Percentiles rank a stretch among this genome's conserved stretches.
Conservation (phyloP, 108 stramenopile species). For the Mediolabrus comicus region DNA sequence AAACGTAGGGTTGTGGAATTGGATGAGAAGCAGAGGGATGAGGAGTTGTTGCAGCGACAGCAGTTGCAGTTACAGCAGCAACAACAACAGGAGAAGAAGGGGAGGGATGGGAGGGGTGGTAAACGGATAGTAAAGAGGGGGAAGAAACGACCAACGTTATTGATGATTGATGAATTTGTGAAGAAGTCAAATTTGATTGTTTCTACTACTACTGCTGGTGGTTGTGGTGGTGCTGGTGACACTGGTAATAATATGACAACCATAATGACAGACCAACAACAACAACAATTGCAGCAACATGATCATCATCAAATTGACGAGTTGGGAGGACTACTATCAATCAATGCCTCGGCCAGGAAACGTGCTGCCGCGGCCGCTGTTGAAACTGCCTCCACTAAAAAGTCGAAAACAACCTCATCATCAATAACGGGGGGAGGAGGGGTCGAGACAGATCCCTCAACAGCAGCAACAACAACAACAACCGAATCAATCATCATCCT, state of each 20-base stretch:
- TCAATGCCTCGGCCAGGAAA: no score
- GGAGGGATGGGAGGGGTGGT: not conserved
- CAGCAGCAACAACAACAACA: not conserved
- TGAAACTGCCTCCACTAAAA: not conserved
- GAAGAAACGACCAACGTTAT: not conserved
- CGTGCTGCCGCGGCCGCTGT: no score
- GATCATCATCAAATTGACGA: not conserved
- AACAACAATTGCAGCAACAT: not conserved
- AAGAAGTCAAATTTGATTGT: not conserved
- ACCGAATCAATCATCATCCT: conserved; percentile 1
- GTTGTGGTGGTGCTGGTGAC: not conserved
- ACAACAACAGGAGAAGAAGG: not conserved
- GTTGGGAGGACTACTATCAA: not conserved
- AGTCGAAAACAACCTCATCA: not conserved
- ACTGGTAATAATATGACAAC: not conserved
- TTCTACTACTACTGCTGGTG: not conserved
- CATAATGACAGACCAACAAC: not conserved
- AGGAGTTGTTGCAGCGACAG: not conserved
- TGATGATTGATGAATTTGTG: conserved; percentile 2
- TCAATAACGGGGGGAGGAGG: not conserved
- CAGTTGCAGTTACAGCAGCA: no score
- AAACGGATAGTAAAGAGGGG: not conserved
- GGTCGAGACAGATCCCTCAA: not conserved
- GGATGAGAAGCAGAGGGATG: not conserved
- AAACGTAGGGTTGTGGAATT: not conserved